Conservation (phyloP, 2,329 filamentous ascomycete genomes). For the Paraphoma sp. region DNA sequence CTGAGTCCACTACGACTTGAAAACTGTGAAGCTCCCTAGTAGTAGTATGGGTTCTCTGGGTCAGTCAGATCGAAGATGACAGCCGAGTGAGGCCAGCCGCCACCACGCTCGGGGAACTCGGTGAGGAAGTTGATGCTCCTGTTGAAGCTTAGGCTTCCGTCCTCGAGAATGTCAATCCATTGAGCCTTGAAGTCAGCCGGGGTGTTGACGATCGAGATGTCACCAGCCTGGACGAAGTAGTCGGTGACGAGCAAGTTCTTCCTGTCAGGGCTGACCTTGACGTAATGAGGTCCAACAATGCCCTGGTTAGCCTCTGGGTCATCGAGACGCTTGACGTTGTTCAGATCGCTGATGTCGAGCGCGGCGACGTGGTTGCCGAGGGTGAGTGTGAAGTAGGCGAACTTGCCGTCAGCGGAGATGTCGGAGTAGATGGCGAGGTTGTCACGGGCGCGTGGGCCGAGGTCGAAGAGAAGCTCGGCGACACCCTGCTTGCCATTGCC, state of each 20-base stretch:
- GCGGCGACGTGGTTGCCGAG: slow-evolving; percentile 68
- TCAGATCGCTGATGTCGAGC: slow-evolving; percentile 67
- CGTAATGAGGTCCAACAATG: slow-evolving; percentile 67
- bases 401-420: slow-evolving; percentile 64
- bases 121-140: slow-evolving; percentile 63
- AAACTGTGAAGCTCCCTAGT: not conserved
- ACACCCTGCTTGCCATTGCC: slow-evolving; percentile 64
- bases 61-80: slow-evolving; percentile 65
- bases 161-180: slow-evolving; percentile 62
- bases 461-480: slow-evolving; percentile 64
- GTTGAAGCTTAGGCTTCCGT: slow-evolving; percentile 57
- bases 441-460: slow-evolving; percentile 63
- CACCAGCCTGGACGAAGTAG: slow-evolving; percentile 69
- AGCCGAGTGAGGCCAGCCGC: slow-evolving; percentile 63
- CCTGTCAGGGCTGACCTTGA: slow-evolving; percentile 70
- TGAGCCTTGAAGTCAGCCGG: slow-evolving; percentile 67
- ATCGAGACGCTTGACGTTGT: slow-evolving; percentile 66
- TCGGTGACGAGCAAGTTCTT: slow-evolving; percentile 70
- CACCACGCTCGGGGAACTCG: slow-evolving; percentile 60
- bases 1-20: too few species aligned
- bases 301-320: slow-evolving; percentile 65
- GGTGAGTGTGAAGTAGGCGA: slow-evolving; percentile 66
- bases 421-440: slow-evolving; percentile 67
- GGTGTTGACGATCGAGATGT: slow-evolving; percentile 67
- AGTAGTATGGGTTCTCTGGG: slow-evolving; percentile 25